A percentile compares a stretch with the other conserved stretches of the same genome.
phyloP scores from a whole-genome alignment of 73 alveolate species.

The Tetrahymena malaccensis region DNA sequence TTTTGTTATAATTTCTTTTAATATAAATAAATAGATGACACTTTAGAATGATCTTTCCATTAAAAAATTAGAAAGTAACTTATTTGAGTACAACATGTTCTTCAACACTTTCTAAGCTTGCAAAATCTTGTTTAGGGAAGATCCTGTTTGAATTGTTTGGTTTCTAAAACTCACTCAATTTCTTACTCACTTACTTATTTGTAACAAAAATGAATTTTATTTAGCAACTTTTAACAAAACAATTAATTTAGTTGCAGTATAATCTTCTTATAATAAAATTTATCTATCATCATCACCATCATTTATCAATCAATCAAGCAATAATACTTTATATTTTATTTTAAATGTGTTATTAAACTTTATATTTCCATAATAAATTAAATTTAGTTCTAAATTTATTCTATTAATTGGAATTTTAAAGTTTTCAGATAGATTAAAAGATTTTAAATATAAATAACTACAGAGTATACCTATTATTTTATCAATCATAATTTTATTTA shows the following conservation, averaged over 20 bases:
- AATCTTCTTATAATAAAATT: background rate
- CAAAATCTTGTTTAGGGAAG: constrained; percentile 32
- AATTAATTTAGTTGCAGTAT: background rate
- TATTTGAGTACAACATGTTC: constrained; percentile 25
- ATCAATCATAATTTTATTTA: too few relatives aligned
- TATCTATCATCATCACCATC: background rate
- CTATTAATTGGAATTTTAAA: too few relatives aligned
- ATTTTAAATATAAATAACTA: too few relatives aligned
- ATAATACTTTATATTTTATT: too few relatives aligned
- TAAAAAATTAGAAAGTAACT: constrained; percentile 17
- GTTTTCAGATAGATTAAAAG: too few relatives aligned
- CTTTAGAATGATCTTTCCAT: constrained; percentile 19
- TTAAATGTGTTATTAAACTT: too few relatives aligned
- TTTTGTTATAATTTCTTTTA: background rate
- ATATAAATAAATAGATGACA: background rate
- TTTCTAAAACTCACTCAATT: background rate
- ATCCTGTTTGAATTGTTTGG: background rate
- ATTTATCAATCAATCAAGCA: too few relatives aligned
- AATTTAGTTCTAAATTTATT: too few relatives aligned
- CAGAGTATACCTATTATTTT: too few relatives aligned
- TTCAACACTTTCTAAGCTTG: constrained; percentile 35
- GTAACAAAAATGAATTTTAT: background rate
- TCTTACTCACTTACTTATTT: background rate
- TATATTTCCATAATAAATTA: too few relatives aligned
- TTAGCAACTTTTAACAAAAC: background rate